Base-by-base conservation (phyloP, 2,329 filamentous ascomycete species). In the Trichoderma arundinaceum region DNA sequence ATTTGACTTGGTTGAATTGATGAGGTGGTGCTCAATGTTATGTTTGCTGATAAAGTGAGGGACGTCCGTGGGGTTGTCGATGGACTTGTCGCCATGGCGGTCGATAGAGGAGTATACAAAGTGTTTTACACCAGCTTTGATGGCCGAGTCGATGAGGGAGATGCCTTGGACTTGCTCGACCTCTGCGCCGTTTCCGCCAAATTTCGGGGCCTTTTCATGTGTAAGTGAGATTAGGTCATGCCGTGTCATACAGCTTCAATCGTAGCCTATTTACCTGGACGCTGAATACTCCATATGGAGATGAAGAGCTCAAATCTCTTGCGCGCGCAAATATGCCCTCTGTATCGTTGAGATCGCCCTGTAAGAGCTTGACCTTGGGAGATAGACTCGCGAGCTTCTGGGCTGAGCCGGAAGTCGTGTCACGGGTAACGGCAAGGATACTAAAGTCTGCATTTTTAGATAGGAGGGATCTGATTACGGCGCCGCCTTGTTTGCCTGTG, bases 21-120 rank as follows among this genome's bases (percentile, higher is more conserved):
- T 44, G 38, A 44, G 38, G 15, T 53, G 59, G 38, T 53, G 22
- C 10, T 62, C 22, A 17, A 52, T 62, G 22, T 62, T 62, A 38
- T 62, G 48, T 35, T 62, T 62, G 46, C 48, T 44, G 38, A 62
- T 3, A 15, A 52, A 61, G 15, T 43, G 38, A 33, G 48, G 46
- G n/a, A 44, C 43, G 12, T 53, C 33, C n/a, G 57, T 60, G 2
- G 57, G 57, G 17, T 49, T 49, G 35, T 51, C 7, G 35, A 52
- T 52, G n/a, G 48, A 62, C 5, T n/a, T 51, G 12, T 35, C 22
- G 2, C 58, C 48, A 19, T 61, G 58, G 1, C 58, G 22, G 38
- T 62, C 48, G 35, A 62, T 22, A 10, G 48, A 62, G 13, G 59
- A 44, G 19, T 53, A 62, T 15, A 53, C 28, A 12, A 35, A 53